Conservation (phyloP, 1,284 basidiomycete genomes). For the Meira miltonrushii region DNA sequence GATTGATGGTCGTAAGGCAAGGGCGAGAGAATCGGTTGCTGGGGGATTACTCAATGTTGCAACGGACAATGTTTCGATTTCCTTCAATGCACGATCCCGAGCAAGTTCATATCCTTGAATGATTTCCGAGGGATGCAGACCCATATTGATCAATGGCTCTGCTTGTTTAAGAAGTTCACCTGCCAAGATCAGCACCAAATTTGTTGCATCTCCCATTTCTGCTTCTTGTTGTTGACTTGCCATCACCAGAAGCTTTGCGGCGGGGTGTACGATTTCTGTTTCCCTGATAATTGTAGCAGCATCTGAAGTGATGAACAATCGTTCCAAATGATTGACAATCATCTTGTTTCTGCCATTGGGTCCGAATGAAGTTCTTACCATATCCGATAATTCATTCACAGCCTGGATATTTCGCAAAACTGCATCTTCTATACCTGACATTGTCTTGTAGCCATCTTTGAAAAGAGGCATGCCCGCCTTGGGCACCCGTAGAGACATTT, state of each 20-base stretch:
- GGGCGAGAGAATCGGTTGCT: constrained; percentile 68
- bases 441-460: constrained; percentile 66
- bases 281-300: constrained; percentile 98
- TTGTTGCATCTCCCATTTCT: constrained; percentile 97
- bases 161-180: constrained; percentile 93
- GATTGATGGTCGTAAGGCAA: constrained; percentile 81
- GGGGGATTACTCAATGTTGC: constrained; percentile 68
- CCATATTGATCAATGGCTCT: constrained; percentile 88
- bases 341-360: constrained; percentile 67
- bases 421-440: constrained; percentile 86
- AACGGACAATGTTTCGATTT: constrained; percentile 65
- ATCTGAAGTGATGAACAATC: constrained; percentile 95
- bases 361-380: constrained; percentile 91
- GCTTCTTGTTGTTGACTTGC: constrained; percentile 92
- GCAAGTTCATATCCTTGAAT: constrained; percentile 94
- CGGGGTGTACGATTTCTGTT: constrained; percentile 94
- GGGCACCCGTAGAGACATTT: constrained; percentile 70
- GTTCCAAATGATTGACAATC: constrained; percentile 68
- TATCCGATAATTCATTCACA: constrained; percentile 85
- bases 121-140: constrained; percentile 82
- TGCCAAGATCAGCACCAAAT: constrained; percentile 88
- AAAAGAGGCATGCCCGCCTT: constrained; percentile 62
- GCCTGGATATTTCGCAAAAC: constrained; percentile 84
- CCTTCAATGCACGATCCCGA: constrained; percentile 74
- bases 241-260: constrained; percentile 95